Evolutionary conservation across 2,329 filamentous ascomycete species (phyloP).

Genomic region (Neospermospora avenae): DNA sequence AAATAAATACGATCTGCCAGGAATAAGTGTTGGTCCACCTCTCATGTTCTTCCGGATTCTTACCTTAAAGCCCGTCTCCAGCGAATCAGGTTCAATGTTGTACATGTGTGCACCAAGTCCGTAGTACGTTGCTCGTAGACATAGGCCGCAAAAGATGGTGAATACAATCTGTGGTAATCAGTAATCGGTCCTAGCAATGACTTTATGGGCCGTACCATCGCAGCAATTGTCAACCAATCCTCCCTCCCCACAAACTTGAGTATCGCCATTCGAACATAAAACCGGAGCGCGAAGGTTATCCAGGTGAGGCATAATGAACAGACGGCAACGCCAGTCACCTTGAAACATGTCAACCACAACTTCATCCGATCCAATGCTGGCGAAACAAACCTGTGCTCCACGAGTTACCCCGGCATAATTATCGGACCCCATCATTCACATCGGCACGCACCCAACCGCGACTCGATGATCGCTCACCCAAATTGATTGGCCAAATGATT

Average conservation of each 20-base stretch:
- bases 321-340: conserved; percentile 33
- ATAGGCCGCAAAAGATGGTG: conserved; percentile 28
- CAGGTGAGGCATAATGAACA: conserved; percentile 39
- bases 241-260: conserved; percentile 33
- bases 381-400: conserved; percentile 9
- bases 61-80: conserved; percentile 29
- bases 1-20: conserved; percentile 28
- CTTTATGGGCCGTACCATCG: conserved; percentile 21
- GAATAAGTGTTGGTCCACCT: not conserved
- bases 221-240: conserved; percentile 32
- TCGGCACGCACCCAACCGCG: not conserved
- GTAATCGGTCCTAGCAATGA: not conserved
- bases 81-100: conserved; percentile 20
- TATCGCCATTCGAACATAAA: conserved; percentile 31
- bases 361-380: not conserved
- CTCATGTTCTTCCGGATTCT: not conserved
- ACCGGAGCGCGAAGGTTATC: conserved; percentile 29
- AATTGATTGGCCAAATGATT: not conserved
- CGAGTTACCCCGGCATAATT: conserved; percentile 13
- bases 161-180: conserved; percentile 24
- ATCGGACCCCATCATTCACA: not conserved
- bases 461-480: not conserved
- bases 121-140: conserved; percentile 22
- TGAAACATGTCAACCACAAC: not conserved
- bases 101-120: conserved; percentile 33